phyloP scores from a whole-genome alignment of 768 basidiomycete genomes.

The Dendrothele bispora region DNA sequence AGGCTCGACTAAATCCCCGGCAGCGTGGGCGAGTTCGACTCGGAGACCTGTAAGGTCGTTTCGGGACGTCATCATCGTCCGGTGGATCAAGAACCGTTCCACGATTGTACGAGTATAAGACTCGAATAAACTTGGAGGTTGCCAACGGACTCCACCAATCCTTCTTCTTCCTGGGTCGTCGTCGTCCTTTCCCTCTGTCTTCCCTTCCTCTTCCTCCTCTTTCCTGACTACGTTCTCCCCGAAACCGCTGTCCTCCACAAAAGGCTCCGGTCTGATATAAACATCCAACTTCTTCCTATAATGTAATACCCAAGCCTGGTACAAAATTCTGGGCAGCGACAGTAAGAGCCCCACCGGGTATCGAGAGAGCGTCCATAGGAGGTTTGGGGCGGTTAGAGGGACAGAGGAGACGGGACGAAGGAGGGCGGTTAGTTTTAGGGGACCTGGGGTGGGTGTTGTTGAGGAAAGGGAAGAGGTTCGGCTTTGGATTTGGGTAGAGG shows the following conservation, averaged over 20 bases:
- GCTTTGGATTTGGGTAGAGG: background rate
- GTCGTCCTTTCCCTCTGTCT: no score
- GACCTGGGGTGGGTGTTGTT: slow-evolving; percentile 21
- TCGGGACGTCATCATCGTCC: no score
- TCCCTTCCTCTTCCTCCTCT: no score
- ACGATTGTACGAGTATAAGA: slow-evolving; percentile 22
- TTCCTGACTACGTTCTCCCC: no score
- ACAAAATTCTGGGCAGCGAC: slow-evolving; percentile 60
- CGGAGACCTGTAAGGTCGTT: no score
- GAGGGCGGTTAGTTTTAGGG: slow-evolving; percentile 55
- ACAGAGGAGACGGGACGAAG: slow-evolving; percentile 34
- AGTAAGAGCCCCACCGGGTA: slow-evolving; percentile 56
- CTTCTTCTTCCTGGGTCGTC: no score
- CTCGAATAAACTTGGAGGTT: slow-evolving; percentile 28
- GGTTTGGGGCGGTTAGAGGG: slow-evolving; percentile 36
- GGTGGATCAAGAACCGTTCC: no score
- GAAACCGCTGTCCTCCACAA: slow-evolving; percentile 21
- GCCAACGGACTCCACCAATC: slow-evolving; percentile 36
- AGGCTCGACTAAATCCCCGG: no score
- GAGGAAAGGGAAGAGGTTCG: slow-evolving; percentile 11
- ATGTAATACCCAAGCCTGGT: slow-evolving; percentile 60
- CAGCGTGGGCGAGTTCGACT: no score
- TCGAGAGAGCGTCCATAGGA: slow-evolving; percentile 37
- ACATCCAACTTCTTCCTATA: slow-evolving; percentile 57
- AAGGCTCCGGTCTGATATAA: slow-evolving; percentile 59